These are phyloP conservation scores for Cladophialophora yegresii DNA, from an alignment of 2,329 filamentous ascomycete species.

Conservation along the genomic window DNA sequence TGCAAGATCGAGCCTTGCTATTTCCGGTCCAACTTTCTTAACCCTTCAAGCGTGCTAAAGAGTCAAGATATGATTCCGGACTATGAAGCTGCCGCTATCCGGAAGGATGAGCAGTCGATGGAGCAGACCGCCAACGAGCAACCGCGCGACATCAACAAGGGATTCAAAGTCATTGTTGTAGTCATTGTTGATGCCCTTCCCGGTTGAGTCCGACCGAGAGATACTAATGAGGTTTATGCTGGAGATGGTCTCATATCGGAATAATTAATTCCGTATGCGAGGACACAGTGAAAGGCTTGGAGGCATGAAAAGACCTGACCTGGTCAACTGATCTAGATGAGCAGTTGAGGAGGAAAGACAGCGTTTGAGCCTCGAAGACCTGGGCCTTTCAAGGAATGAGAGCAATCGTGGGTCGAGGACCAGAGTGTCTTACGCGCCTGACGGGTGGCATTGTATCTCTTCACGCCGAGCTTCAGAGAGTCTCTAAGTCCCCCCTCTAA, in stretches of 20 bases:
- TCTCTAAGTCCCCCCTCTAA: too few relatives aligned
- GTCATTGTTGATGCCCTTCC: conserved; percentile 60
- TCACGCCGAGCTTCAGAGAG: neutral
- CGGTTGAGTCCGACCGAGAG: conserved; percentile 50
- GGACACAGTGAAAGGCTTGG: conserved; percentile 48
- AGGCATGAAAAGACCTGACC: conserved; percentile 55
- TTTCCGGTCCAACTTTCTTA: conserved; percentile 32
- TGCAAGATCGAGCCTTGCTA: conserved; percentile 44
- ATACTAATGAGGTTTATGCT: conserved; percentile 59
- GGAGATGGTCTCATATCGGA: conserved; percentile 54
- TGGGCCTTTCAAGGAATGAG: neutral
- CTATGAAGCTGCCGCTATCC: conserved; percentile 25
- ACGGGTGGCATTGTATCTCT: too few relatives aligned
- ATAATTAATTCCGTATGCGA: conserved; percentile 50
- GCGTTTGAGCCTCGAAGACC: neutral
- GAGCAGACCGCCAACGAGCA: conserved; percentile 50
- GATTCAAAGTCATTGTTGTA: conserved; percentile 54
- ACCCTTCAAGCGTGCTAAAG: conserved; percentile 15
- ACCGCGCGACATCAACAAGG: conserved; percentile 59
- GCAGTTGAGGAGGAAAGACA: neutral
- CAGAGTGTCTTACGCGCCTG: neutral
- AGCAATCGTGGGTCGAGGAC: neutral
- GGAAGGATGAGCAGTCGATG: conserved; percentile 20
- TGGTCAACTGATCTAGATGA: conserved; percentile 40
- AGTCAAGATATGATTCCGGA: conserved; percentile 24